These are phyloP conservation scores for Luffa aegyptiaca DNA, from an alignment of 306 rosid species.

Conservation along the genomic window DNA sequence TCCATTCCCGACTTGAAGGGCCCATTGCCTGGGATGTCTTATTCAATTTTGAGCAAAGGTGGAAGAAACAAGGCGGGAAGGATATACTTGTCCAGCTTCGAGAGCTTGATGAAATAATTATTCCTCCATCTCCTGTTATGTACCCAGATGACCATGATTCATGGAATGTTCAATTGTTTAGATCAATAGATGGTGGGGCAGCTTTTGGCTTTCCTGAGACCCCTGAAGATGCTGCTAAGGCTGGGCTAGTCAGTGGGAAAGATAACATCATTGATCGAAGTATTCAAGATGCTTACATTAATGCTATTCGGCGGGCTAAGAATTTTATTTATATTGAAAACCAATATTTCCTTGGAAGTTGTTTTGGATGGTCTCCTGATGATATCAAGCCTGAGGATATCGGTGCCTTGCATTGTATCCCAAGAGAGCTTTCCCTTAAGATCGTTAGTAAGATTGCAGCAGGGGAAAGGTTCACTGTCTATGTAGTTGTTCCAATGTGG, in stretches of 20 bases:
- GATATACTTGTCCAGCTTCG: conserved; percentile 43
- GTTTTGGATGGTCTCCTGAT: conserved; percentile 39
- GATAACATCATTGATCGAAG: conserved; percentile 65
- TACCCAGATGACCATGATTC: conserved; percentile 53
- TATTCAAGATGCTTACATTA: conserved; percentile 61
- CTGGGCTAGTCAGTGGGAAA: conserved; percentile 64
- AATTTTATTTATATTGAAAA: conserved; percentile 60
- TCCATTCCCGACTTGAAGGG: conserved; percentile 71
- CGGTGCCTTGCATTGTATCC: conserved; percentile 55
- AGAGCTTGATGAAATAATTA: conserved; percentile 44
- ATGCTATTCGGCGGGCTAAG: conserved; percentile 69
- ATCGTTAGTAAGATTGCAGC: conserved; percentile 63
- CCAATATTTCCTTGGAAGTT: conserved; percentile 74
- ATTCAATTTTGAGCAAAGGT: conserved; percentile 67
- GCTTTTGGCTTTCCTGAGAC: conserved; percentile 72
- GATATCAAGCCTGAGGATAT: conserved; percentile 56
- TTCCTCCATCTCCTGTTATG: conserved; percentile 60
- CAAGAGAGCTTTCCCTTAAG: conserved; percentile 66
- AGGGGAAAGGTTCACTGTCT: conserved; percentile 56
- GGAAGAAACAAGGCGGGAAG: conserved; percentile 76
- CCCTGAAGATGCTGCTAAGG: conserved; percentile 66
- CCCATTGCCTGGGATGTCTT: conserved; percentile 73
- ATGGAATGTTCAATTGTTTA: conserved; percentile 69
- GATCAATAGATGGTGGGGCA: conserved; percentile 75
- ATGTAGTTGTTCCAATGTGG: conserved; percentile 69